phyloP scores from a whole-genome alignment of 2,329 filamentous ascomycete species.

The Alternaria viburni region DNA sequence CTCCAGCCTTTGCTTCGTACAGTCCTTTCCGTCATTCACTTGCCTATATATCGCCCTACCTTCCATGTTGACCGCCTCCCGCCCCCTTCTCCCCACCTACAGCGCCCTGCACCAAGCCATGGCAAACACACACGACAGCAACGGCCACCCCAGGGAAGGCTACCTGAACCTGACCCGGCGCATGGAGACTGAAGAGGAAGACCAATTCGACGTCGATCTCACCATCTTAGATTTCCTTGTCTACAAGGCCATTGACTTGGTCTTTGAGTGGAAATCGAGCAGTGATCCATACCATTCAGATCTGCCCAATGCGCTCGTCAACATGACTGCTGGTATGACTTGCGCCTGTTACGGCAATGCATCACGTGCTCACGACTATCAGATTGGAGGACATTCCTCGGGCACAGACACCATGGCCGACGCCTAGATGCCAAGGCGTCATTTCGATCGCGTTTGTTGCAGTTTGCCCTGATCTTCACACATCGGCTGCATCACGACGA shows the following conservation, averaged over 20 bases:
- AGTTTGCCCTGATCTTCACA: constrained; percentile 55
- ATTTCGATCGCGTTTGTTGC: constrained; percentile 57
- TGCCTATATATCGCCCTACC: constrained; percentile 8
- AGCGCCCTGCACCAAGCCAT: constrained; percentile 34
- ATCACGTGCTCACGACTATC: background rate
- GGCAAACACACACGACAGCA: constrained; percentile 19
- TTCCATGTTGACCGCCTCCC: constrained; percentile 26
- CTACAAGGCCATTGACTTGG: constrained; percentile 53
- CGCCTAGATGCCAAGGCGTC: constrained; percentile 49
- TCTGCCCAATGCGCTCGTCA: constrained; percentile 39
- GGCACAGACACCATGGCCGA: constrained; percentile 46
- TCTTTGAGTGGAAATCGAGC: constrained; percentile 48
- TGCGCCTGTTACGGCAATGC: background rate
- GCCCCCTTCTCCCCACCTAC: constrained; percentile 11
- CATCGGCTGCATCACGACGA: constrained; percentile 49
- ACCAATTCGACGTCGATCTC: constrained; percentile 57
- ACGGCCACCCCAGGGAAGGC: constrained; percentile 34
- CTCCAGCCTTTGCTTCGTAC: constrained; percentile 12
- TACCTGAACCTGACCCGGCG: constrained; percentile 39
- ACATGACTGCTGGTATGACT: constrained; percentile 41
- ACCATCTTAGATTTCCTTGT: constrained; percentile 65
- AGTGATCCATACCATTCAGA: constrained; percentile 40
- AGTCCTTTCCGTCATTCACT: constrained; percentile 7
- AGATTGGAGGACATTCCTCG: constrained; percentile 55
- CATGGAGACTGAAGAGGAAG: constrained; percentile 44